Conservation (phyloP, 257 asterid genomes). For the Przewalskia tangutica region DNA sequence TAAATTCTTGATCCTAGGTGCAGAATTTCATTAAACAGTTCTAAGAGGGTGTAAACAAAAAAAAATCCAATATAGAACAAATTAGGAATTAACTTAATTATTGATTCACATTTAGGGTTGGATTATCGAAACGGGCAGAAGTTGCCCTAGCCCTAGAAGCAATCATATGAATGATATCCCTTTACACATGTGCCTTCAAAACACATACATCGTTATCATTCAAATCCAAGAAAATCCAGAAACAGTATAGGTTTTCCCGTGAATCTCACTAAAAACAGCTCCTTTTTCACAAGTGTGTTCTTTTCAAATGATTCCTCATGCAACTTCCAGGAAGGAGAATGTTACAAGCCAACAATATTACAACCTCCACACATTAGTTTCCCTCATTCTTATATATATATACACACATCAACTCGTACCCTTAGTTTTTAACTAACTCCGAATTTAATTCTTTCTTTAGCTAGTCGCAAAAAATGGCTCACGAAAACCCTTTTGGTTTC, state of each 20-base stretch:
- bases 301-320: constrained; percentile 8
- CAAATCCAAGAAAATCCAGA: neutral
- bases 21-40: too few species aligned
- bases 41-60: too few species aligned
- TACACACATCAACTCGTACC: neutral
- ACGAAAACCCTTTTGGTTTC: constrained; percentile 14
- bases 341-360: neutral
- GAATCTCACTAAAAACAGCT: neutral
- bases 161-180: too few species aligned
- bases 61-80: too few species aligned
- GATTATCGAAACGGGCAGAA: neutral
- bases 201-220: neutral
- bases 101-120: neutral
- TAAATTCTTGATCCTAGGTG: too few species aligned
- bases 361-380: neutral
- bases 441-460: neutral
- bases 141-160: neutral
- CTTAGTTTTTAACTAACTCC: neutral
- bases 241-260: neutral
- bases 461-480: constrained; percentile 5
- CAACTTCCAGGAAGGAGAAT: constrained; percentile 20
- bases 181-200: too few species aligned
- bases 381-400: neutral
- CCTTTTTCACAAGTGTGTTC: neutral
- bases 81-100: too few species aligned